Percentiles rank a stretch among this genome's conserved stretches.
These are phyloP conservation scores for Diplodia scrobiculata DNA, from an alignment of 2,329 filamentous ascomycete genomes.

Conservation along the genomic window DNA sequence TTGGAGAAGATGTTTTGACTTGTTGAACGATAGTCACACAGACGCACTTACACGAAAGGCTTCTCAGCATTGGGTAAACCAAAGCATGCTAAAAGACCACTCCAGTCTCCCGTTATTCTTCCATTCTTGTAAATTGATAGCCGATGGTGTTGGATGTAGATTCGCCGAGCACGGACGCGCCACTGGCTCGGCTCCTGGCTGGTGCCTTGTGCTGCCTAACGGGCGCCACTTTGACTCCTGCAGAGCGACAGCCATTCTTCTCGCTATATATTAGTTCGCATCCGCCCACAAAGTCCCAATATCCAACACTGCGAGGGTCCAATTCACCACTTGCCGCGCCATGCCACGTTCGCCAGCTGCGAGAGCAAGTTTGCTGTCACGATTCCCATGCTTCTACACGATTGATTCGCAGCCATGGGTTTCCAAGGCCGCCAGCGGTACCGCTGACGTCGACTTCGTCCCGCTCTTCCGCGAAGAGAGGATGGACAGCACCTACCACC, in stretches of 20 bases:
- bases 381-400: neutral
- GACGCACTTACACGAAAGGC: no score
- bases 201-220: neutral
- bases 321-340: no score
- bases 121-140: no score
- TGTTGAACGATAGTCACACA: no score
- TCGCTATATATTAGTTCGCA: neutral
- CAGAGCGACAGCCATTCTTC: no score
- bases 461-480: neutral
- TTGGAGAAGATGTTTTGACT: no score
- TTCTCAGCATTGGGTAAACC: no score
- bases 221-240: neutral
- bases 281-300: neutral
- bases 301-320: no score
- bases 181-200: neutral
- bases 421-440: neutral
- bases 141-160: neutral
- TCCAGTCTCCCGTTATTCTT: no score
- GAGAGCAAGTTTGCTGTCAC: neutral
- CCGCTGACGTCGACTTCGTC: neutral
- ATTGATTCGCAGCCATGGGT: neutral
- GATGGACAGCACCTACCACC: neutral
- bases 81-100: no score
- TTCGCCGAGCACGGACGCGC: neutral
- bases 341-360: neutral